Base-by-base conservation (phyloP, 192 early-diverging fungal genomes). In the Rhizophagus clarus region DNA sequence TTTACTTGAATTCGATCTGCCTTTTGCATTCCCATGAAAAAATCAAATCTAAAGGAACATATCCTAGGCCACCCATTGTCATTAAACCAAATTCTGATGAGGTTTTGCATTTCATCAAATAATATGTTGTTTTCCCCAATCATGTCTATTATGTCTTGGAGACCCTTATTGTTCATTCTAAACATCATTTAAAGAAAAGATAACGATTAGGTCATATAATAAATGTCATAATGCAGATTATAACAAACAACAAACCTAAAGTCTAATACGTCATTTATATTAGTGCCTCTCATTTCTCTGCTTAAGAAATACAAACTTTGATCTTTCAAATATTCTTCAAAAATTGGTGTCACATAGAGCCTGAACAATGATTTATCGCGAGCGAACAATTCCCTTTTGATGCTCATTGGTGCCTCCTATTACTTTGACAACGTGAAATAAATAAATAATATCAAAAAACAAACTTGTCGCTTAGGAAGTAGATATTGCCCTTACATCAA, bases 21-120 rank as follows among this genome's bases (percentile, higher is more conserved):
- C 17, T 66, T 68, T 40, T 78, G 76, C 76, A 78, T 78, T 28
- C 51, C 76, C 76, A 78, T 78, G 26, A 78, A 78, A 20, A 78
- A 78, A 68, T 78, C 76, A 32, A 68, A 67, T 3, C 76, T 63
- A 47, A 68, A 78, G 10, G 76, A 78, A 68, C 76, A 78, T 22
- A 78, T 66, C 31, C 32, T 68, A 51, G 76, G 22, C 60, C 61
- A 61, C 4, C 76, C 76, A 29, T 40, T 68, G 7, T 68, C 37
- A 26, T 28, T 32, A 78, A 45, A 78, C 61, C 56, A 51, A 51
- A 68, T 64, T 49, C 76, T 61, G 15, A 78, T 29, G n/a, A 78
- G 24, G 20, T 24, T 28, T 31, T 49, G 76, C 9, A 78, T 31
- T 31, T 61, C 61, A 10, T 49, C 61, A 47, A 78, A 78, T 10